These are phyloP conservation scores for Diatrype stigma DNA, from an alignment of 2,329 filamentous ascomycete genomes.

Conservation along the genomic window DNA sequence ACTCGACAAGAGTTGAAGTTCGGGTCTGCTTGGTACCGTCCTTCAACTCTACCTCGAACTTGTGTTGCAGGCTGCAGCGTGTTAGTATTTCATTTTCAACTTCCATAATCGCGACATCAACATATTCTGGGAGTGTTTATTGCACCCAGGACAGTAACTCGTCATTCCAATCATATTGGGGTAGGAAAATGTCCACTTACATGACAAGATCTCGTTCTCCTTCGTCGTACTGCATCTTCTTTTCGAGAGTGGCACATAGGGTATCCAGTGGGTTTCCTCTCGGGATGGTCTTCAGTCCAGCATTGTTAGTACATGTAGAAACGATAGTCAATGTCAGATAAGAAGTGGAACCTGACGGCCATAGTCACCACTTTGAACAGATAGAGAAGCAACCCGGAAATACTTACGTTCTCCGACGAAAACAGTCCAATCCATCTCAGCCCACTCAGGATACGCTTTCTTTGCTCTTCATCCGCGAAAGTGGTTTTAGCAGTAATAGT, in stretches of 20 bases:
- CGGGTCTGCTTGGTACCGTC: conserved; percentile 74
- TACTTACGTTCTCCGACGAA: conserved; percentile 9
- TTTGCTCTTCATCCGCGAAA: conserved; percentile 66
- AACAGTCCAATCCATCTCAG: conserved; percentile 62
- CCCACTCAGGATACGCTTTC: conserved; percentile 65
- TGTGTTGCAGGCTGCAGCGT: conserved; percentile 58
- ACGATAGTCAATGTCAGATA: too few relatives aligned
- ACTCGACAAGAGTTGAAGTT: conserved; percentile 78
- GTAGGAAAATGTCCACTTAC: conserved; percentile 11
- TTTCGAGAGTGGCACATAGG: conserved; percentile 82
- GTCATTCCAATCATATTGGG: background rate
- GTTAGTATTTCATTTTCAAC: background rate
- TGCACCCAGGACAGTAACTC: too few relatives aligned
- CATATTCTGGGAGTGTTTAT: too few relatives aligned
- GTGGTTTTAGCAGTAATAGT: conserved; percentile 72
- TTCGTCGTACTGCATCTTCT: conserved; percentile 85
- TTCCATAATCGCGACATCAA: too few relatives aligned
- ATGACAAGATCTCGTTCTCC: conserved; percentile 82
- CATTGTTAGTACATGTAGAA: too few relatives aligned
- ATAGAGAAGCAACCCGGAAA: conserved; percentile 50
- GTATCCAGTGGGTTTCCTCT: conserved; percentile 81
- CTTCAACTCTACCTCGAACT: conserved; percentile 79
- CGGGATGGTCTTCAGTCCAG: conserved; percentile 27
- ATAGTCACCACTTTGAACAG: conserved; percentile 56
- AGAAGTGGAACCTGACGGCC: background rate